A percentile compares a stretch with the other conserved stretches of the same genome.
phyloP scores from a whole-genome alignment of 176 grass and related monocot species.

The Oryza meridionalis region DNA sequence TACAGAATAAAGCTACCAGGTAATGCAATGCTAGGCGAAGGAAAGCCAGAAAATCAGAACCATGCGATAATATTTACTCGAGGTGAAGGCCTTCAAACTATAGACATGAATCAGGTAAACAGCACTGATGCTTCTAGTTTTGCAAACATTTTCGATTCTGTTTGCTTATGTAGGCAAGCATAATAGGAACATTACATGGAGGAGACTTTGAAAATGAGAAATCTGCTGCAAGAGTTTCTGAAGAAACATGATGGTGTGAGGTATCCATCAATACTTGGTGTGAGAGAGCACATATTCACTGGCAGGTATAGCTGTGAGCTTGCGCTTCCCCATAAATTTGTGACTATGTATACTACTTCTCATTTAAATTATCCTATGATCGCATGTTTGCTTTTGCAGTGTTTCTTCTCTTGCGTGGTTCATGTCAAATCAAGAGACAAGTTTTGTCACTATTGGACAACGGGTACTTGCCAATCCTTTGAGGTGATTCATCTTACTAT shows the following conservation, averaged over 20 bases:
- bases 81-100: slow-evolving; percentile 93
- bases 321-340: background rate
- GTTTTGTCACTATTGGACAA: slow-evolving; percentile 99
- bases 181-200: slow-evolving; percentile 96
- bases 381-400: slow-evolving; percentile 56
- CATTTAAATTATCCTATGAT: slow-evolving; percentile 14
- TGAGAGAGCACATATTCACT: slow-evolving; percentile 97
- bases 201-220: slow-evolving; percentile 97
- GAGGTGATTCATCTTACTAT: slow-evolving; percentile 61
- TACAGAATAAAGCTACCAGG: slow-evolving; percentile 98
- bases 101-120: slow-evolving; percentile 98
- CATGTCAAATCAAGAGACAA: slow-evolving; percentile 99
- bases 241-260: slow-evolving; percentile 95
- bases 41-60: slow-evolving; percentile 99
- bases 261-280: slow-evolving; percentile 94
- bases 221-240: slow-evolving; percentile 92
- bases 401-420: slow-evolving; percentile 99
- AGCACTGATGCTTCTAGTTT: slow-evolving; percentile 10
- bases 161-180: slow-evolving; percentile 2
- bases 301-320: slow-evolving; percentile 56
- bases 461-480: slow-evolving; percentile 95
- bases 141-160: background rate
- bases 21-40: slow-evolving; percentile 88
- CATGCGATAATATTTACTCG: slow-evolving; percentile 98
- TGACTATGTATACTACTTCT: background rate